Evolutionary conservation across 2,329 filamentous ascomycete genomes (phyloP).

Genomic region (Penicillium vulpinum): DNA sequence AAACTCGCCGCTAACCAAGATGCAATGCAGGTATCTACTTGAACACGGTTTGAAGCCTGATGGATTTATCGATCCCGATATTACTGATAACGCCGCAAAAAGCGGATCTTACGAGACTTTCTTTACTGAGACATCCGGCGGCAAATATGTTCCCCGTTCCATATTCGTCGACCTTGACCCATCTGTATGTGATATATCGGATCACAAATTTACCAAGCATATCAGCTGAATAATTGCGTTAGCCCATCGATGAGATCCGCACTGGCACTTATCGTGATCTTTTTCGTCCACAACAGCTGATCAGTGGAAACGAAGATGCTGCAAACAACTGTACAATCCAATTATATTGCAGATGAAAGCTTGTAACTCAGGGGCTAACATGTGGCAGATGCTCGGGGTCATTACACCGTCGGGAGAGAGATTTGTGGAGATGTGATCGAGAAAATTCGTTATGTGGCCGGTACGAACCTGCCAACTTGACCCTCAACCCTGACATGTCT

Average conservation of each 20-base stretch:
- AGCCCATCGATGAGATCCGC: conserved; percentile 68
- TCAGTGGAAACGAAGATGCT: conserved; percentile 69
- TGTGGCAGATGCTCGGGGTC: conserved; percentile 61
- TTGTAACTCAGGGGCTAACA: conserved; percentile 12
- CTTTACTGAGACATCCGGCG: conserved; percentile 63
- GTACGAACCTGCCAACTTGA: conserved; percentile 39
- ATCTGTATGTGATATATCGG: conserved; percentile 48
- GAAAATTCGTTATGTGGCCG: conserved; percentile 63
- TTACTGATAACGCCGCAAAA: conserved; percentile 53
- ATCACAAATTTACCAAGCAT: neutral
- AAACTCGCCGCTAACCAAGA: conserved; percentile 1
- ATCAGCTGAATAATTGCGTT: neutral
- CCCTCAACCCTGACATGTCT: conserved; percentile 14
- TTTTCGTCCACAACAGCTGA: conserved; percentile 66
- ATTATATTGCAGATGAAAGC: neutral
- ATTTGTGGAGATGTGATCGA: conserved; percentile 64
- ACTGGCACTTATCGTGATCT: conserved; percentile 63
- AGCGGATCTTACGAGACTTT: conserved; percentile 64
- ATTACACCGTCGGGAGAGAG: conserved; percentile 70
- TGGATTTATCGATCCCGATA: conserved; percentile 58
- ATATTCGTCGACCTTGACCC: conserved; percentile 69
- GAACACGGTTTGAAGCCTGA: conserved; percentile 65
- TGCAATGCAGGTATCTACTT: conserved; percentile 58
- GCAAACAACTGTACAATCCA: conserved; percentile 63
- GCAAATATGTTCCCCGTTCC: conserved; percentile 68